Percentiles rank a stretch among this genome's conserved stretches.
phyloP scores from a whole-genome alignment of 2,329 filamentous ascomycete genomes.

The Leptographium radiaticola region DNA sequence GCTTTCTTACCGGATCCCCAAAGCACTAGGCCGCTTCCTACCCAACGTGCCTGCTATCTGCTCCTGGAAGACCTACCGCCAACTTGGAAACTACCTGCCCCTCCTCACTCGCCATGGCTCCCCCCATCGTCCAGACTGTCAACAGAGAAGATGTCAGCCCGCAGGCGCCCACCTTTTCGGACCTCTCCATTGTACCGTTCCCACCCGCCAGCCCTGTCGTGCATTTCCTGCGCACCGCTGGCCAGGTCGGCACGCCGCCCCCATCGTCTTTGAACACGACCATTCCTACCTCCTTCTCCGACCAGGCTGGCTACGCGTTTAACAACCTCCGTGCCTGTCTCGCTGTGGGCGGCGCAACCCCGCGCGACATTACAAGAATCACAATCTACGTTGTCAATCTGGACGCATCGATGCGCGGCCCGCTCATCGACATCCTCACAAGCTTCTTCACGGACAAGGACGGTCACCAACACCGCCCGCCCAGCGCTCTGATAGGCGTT shows the following conservation, averaged over 20 bases:
- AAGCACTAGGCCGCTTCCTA: too few relatives aligned
- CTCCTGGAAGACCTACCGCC: too few relatives aligned
- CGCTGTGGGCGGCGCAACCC: background rate
- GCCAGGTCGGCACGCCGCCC: conserved; percentile 1
- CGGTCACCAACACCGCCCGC: background rate
- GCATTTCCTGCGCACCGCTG: background rate
- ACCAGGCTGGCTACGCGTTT: background rate
- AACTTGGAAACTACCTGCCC: background rate
- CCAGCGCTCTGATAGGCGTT: conserved; percentile 1
- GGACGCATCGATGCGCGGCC: background rate
- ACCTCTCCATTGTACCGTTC: background rate
- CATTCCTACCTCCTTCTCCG: background rate
- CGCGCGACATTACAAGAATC: conserved; percentile 1
- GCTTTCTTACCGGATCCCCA: too few relatives aligned
- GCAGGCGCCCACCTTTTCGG: background rate
- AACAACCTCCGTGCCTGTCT: background rate
- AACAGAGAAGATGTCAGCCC: background rate
- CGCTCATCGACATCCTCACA: background rate
- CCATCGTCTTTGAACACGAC: background rate
- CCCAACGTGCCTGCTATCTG: too few relatives aligned
- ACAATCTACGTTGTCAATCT: conserved; percentile 1
- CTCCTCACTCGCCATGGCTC: background rate
- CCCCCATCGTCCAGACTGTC: background rate
- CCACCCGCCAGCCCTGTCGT: background rate
- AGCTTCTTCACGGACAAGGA: background rate